These are phyloP conservation scores for Hemileccinum rubropunctum DNA, from an alignment of 768 basidiomycete species.

Conservation along the genomic window DNA sequence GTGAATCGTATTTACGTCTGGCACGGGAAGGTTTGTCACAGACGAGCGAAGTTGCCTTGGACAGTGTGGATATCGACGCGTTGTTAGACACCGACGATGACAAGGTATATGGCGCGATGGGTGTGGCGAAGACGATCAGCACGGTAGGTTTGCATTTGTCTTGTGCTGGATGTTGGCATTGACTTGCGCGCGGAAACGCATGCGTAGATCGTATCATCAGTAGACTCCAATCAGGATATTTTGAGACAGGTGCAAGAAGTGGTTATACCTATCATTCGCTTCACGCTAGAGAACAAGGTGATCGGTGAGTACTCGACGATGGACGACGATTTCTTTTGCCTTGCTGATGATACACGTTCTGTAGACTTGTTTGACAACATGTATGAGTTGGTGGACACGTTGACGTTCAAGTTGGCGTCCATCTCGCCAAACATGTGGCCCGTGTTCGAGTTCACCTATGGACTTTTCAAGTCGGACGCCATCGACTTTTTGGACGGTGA, in stretches of 20 bases:
- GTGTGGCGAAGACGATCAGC: constrained; percentile 79
- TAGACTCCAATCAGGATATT: constrained; percentile 73
- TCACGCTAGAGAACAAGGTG: constrained; percentile 74
- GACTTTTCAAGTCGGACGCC: constrained; percentile 78
- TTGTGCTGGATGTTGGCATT: not conserved
- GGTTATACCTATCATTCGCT: constrained; percentile 71
- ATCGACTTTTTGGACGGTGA: constrained; percentile 84
- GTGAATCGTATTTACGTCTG: constrained; percentile 79
- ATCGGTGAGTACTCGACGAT: constrained; percentile 50
- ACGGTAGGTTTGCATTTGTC: constrained; percentile 47
- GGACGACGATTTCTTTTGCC: not conserved
- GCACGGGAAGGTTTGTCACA: constrained; percentile 62
- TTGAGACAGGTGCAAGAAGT: constrained; percentile 78
- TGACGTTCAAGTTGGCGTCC: constrained; percentile 76
- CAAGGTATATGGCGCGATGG: constrained; percentile 87
- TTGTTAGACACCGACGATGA: constrained; percentile 69
- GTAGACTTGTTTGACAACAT: constrained; percentile 84
- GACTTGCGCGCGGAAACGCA: too few species aligned
- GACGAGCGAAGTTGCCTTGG: constrained; percentile 46
- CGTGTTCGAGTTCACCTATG: constrained; percentile 79
- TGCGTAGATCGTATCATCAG: constrained; percentile 67
- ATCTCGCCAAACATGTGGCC: constrained; percentile 87
- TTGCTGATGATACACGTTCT: not conserved
- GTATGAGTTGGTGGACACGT: constrained; percentile 79
- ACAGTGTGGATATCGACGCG: constrained; percentile 54